Base-by-base conservation (phyloP, 306 rosid genomes). In the Oemleria cerasiformis region DNA sequence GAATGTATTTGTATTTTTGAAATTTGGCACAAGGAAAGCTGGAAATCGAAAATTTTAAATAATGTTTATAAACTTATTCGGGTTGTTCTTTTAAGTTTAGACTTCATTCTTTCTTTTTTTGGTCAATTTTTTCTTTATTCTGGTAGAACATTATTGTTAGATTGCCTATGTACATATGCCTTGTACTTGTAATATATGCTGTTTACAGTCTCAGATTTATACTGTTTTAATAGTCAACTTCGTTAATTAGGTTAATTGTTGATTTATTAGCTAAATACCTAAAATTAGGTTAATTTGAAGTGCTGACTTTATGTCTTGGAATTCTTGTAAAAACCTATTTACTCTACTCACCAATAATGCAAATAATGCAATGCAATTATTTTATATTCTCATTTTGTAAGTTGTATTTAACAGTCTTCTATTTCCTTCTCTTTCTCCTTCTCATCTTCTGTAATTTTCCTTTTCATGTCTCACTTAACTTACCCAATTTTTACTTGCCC, bases 401-500 rank as follows among this genome's bases (percentile, higher is more conserved):
- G 12, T 56, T 4, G 5, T 23, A 23, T 56, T 56, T 23, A 21
- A 23, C 4, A 23, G 7, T 50, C 34, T 49, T 10, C 45, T 49
- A 5, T 34, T 48, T 49, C 30, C 9, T 17, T 49, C 53, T 16
- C 13, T 1, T 23, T 38, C 25, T 65, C 21, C 36, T 30, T 30
- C 3, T 30, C 51, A 1, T 67, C 34, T 49, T 50, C 45, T 25
- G 6, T 9, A 49, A 38, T 50, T 36, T 49, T 68, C 42, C 36
- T 19, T 51, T 11, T n/a, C 13, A 11, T 19, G 13, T 38, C 2
- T 30, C 49, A 51, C 47, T 68, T 39, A 49, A 30, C 20, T 61
- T 23, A 25, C 19, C 63, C 58, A 48, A 64, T 57, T 30, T 76
- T 68, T 74, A 70, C 57, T 54, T 83, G 44, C 41, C n/a, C 75